Base-by-base conservation (phyloP, 768 basidiomycete genomes). In the Hygrocybe punicea region DNA sequence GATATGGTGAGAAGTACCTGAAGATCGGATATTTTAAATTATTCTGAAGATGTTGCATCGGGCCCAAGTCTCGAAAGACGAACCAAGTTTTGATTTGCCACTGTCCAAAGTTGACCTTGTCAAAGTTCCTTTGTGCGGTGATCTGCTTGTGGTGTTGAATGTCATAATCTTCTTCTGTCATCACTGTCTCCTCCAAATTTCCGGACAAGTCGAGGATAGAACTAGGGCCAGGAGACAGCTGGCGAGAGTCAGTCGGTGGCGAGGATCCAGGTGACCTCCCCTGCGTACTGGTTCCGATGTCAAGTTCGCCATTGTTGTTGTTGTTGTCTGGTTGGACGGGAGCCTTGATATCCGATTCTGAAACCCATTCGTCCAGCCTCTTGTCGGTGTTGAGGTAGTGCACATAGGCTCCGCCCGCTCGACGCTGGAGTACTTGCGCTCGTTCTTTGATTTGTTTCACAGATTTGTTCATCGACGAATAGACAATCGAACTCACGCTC, bases 1-100 rank as follows among this genome's bases (percentile, higher is more conserved):
- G 93, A 69, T 95, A 96, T 1, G 94, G 94, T 2, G 94, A 97
- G 69, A 89, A 93, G 73, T 95, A 95, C 91, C 93, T 94, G 60
- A 4, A 40, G n/a, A n/a, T n/a, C 17, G 53, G 33, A 19, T 23
- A 45, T 53, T 29, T 53, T 37, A 44, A 37, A 3, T 29, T 23
- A 45, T 53, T 29, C 52, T 37, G 40, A 37, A 3, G 24, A 51
- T 36, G 14, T 2, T 37, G 2, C 10, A 23, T 14, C 10, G 36
- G 33, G 6, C 16, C 23, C 40, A 58, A 48, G 47, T 19, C 10
- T 42, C 33, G 25, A 58, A 42, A 33, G 48, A 76, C 85, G 62
- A 62, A 93, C 93, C 93, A 95, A 8, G 93, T 92, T 68, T 85
- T 87, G 64, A 97, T 90, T 68, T 88, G 80, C 84, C 88, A 94